phyloP scores from a whole-genome alignment of 75 land plant genomes.

The Pinus tabuliformis region DNA sequence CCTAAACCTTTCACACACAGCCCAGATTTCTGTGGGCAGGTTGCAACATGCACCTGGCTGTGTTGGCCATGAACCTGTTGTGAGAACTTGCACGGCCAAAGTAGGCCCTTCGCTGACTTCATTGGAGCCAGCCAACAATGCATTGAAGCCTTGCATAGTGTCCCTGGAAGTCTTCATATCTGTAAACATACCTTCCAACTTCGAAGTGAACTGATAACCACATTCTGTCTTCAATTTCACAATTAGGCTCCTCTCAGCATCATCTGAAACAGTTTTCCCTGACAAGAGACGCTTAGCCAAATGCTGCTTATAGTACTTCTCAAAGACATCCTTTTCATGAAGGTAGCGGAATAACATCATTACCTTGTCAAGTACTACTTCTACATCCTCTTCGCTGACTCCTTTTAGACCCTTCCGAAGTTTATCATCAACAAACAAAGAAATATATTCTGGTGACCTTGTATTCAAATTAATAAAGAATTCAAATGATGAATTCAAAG shows the following conservation, averaged over 20 bases:
- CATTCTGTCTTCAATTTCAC: conserved; percentile 98
- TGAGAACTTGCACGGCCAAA: conserved; percentile 82
- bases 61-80: conserved; percentile 98
- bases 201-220: conserved; percentile 97
- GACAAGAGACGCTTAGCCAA: conserved; percentile 93
- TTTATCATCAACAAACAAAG: conserved; percentile 95
- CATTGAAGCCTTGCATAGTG: conserved; percentile 92
- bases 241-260: conserved; percentile 93
- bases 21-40: conserved; percentile 79
- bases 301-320: conserved; percentile 96
- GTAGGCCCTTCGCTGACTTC: conserved; percentile 68
- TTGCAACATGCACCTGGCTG: conserved; percentile 81
- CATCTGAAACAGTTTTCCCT: conserved; percentile 94
- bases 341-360: conserved; percentile 97
- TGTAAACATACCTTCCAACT: conserved; percentile 98
- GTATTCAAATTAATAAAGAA: conserved; percentile 92
- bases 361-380: conserved; percentile 88
- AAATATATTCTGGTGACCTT: conserved; percentile 94
- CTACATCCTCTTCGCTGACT: conserved; percentile 93
- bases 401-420: conserved; percentile 91
- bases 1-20: conserved; percentile 83
- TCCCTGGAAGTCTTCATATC: conserved; percentile 98
- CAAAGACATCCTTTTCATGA: conserved; percentile 98
- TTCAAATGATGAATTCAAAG: conserved; percentile 94
- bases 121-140: conserved; percentile 36